These are phyloP conservation scores for Monosporascus sp. DNA, from an alignment of 2,329 filamentous ascomycete genomes.

Conservation along the genomic window DNA sequence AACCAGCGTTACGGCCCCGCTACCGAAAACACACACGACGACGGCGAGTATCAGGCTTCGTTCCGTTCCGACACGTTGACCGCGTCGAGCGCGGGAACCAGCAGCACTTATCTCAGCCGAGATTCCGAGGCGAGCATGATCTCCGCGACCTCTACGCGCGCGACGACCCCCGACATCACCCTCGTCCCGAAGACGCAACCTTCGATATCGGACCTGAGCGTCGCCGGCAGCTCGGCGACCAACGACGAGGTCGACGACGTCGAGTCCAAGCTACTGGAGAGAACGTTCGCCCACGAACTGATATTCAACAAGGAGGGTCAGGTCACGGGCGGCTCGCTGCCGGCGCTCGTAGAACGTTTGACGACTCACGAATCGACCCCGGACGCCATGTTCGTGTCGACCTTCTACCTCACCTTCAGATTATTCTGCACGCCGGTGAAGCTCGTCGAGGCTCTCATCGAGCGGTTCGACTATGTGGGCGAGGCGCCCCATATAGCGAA, in stretches of 20 bases:
- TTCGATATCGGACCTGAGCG: constrained; percentile 64
- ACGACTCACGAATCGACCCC: constrained; percentile 91
- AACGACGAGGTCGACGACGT: constrained; percentile 73
- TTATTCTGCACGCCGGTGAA: constrained; percentile 79
- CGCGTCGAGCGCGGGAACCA: constrained; percentile 71
- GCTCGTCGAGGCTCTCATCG: constrained; percentile 76
- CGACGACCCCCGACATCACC: constrained; percentile 73
- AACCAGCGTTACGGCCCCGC: constrained; percentile 44
- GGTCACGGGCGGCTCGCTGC: constrained; percentile 85
- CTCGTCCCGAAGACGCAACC: constrained; percentile 52
- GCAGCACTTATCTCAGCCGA: constrained; percentile 71
- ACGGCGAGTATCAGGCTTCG: constrained; percentile 45
- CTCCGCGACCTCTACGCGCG: constrained; percentile 79
- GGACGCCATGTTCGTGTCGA: constrained; percentile 84
- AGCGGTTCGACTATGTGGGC: constrained; percentile 87
- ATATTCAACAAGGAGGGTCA: constrained; percentile 92
- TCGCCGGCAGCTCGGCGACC: constrained; percentile 58
- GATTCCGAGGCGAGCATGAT: constrained; percentile 76
- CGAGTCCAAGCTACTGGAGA: constrained; percentile 81
- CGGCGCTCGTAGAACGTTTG: constrained; percentile 87
- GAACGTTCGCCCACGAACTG: constrained; percentile 85
- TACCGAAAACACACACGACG: constrained; percentile 43
- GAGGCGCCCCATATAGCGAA: constrained; percentile 69
- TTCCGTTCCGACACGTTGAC: constrained; percentile 65
- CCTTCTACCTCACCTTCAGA: constrained; percentile 94